phyloP scores from a whole-genome alignment of 192 early-diverging fungal species.

The Linnemannia zychae region DNA sequence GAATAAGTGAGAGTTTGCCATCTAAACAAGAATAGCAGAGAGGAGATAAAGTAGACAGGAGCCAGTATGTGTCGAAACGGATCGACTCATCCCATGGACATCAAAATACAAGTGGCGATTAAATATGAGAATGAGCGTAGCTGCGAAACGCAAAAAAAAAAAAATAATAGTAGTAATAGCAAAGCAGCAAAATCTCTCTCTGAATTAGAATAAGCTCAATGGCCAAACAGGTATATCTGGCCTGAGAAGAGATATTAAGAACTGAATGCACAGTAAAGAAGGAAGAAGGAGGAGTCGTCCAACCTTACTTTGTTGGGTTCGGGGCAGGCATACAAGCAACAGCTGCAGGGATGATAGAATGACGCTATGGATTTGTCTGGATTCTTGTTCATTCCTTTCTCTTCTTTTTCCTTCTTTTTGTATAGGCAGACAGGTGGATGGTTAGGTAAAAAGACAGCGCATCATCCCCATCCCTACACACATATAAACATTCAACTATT shows the following conservation, averaged over 20 bases:
- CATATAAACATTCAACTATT: too few relatives aligned
- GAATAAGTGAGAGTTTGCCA: background rate
- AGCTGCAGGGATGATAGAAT: slow-evolving; percentile 8
- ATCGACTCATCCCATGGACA: slow-evolving; percentile 20
- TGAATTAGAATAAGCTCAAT: too few relatives aligned
- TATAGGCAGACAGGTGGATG: background rate
- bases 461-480: too few relatives aligned
- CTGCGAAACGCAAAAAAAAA: slow-evolving; percentile 12
- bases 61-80: background rate
- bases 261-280: background rate
- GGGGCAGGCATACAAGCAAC: background rate
- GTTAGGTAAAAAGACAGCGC: too few relatives aligned
- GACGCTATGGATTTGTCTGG: slow-evolving; percentile 6
- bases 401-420: background rate
- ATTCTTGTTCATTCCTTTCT: slow-evolving; percentile 1
- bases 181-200: background rate
- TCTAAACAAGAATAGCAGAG: background rate
- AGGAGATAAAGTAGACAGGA: background rate
- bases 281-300: background rate
- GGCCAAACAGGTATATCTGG: too few relatives aligned
- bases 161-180: background rate
- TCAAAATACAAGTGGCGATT: background rate
- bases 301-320: slow-evolving; percentile 9
- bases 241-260: background rate
- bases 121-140: slow-evolving; percentile 1